These are phyloP conservation scores for Toxoplasma gondii DNA, from an alignment of 169 alveolate species.

Conservation along the genomic window DNA sequence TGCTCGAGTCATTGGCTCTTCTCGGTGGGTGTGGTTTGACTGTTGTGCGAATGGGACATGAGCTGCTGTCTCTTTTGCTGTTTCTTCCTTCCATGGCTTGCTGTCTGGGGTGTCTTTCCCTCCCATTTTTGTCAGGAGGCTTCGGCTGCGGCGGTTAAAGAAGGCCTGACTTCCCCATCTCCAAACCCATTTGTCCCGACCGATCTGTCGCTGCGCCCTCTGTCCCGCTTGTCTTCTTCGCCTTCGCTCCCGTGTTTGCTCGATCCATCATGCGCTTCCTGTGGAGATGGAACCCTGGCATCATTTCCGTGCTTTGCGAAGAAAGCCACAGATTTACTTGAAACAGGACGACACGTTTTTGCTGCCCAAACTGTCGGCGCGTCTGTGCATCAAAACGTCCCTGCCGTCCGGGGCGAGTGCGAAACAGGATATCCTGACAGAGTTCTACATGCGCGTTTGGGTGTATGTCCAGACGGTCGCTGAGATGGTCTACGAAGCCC, in stretches of 20 bases:
- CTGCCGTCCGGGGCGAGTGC: background rate
- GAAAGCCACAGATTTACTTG: background rate
- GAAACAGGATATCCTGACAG: background rate
- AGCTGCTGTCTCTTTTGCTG: background rate
- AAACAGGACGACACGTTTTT: conserved; percentile 37
- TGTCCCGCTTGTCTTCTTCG: background rate
- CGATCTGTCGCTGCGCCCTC: conserved; percentile 23
- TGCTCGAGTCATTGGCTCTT: too few relatives aligned
- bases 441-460: background rate
- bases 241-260: background rate
- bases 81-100: background rate
- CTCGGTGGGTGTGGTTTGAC: too few relatives aligned
- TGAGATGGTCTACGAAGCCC: conserved; percentile 11
- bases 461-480: conserved; percentile 22
- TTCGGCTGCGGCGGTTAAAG: background rate
- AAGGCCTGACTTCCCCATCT: background rate
- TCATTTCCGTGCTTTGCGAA: background rate
- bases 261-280: background rate
- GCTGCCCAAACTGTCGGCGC: conserved; percentile 28
- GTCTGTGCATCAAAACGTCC: conserved; percentile 6
- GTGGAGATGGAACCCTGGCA: background rate
- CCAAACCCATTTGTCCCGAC: conserved; percentile 30
- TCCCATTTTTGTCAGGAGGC: conserved; percentile 19
- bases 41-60: background rate
- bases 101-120: background rate